Percentiles rank a stretch among this genome's conserved stretches.
Evolutionary conservation across 352 stramenopile species (phyloP).

Genomic region (Lagenidium sp.): DNA sequence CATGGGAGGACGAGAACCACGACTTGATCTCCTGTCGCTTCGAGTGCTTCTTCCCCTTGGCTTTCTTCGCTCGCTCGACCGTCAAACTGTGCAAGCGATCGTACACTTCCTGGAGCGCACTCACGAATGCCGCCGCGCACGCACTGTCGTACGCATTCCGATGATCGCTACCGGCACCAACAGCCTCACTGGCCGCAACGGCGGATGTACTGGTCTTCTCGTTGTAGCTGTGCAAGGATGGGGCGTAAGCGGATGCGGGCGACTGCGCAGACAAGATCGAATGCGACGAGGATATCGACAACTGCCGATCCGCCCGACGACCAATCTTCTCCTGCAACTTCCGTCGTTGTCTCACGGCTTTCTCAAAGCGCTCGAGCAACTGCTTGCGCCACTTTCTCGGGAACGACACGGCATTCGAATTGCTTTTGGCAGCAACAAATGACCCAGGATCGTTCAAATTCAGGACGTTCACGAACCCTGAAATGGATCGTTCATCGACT

Average conservation of each 20-base stretch:
- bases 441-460: constrained; percentile 49
- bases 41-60: constrained; percentile 45
- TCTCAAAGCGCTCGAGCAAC: constrained; percentile 67
- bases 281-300: not conserved
- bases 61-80: constrained; percentile 54
- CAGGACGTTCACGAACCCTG: constrained; percentile 54
- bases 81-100: constrained; percentile 45
- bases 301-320: constrained; percentile 15
- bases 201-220: not conserved
- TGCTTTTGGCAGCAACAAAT: constrained; percentile 44
- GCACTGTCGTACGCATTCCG: constrained; percentile 50
- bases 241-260: not conserved
- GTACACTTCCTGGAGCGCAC: constrained; percentile 55
- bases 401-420: constrained; percentile 40
- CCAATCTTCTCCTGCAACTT: constrained; percentile 46
- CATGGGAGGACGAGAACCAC: constrained; percentile 78
- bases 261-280: not conserved
- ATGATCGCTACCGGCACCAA: constrained; percentile 22
- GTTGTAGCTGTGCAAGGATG: not conserved
- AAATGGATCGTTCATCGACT: constrained; percentile 40
- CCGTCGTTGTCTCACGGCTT: constrained; percentile 48
- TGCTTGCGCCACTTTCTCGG: constrained; percentile 71
- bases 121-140: constrained; percentile 41
- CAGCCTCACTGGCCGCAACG: constrained; percentile 5
- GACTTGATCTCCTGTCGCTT: constrained; percentile 79